Evolutionary conservation across 768 basidiomycete species (phyloP), one percentile per base, ranked within the genome.

Genomic region (Suillus subluteus): DNA sequence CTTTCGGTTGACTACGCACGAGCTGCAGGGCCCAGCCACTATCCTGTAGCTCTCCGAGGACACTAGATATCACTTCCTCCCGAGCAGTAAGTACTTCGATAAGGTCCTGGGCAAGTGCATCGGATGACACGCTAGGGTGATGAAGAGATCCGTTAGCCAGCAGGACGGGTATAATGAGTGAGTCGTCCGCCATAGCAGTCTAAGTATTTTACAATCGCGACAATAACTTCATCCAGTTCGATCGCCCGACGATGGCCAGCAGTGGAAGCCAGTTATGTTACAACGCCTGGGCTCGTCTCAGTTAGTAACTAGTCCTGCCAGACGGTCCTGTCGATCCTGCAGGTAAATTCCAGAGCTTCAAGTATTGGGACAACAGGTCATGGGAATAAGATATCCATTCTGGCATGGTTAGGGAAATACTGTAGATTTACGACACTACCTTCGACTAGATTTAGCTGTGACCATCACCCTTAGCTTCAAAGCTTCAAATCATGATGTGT

Each of bases 1-100:
- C 91, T 58, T 76, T 77, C 26, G 78, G 81, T 73, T 93, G 88
- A 48, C 75, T 80, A 58, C 89, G 82, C 55, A 92, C 83, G 63
- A 75, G 80, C 75, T 92, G 92, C 66, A 95, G 75, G 26, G 86
- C 89, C 92, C 92, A 95, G 6, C 84, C 86, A 63, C 75, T 76
- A 38, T 88, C 84, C 52, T 84, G 78, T 18, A 89, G 78, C 70
- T 86, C 84, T 12, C 86, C 87, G 4, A 91, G 80, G 18, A 88
- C 75, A 46, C 88, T 88, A 21, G 76, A 69, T 70, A 79, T 84
- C 65, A 90, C 81, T 26, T 86, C 84, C 26, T 85, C 83, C 32
- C 79, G 70, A 15, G 74, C 71, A 44, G 84, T 73, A 55, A 93
- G 79, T 43, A 75, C 73, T 62, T 86, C 79, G 50, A 93, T 80